These are phyloP conservation scores for Gossypium lobatum DNA, from an alignment of 441 rosid genomes.

Conservation along the genomic window DNA sequence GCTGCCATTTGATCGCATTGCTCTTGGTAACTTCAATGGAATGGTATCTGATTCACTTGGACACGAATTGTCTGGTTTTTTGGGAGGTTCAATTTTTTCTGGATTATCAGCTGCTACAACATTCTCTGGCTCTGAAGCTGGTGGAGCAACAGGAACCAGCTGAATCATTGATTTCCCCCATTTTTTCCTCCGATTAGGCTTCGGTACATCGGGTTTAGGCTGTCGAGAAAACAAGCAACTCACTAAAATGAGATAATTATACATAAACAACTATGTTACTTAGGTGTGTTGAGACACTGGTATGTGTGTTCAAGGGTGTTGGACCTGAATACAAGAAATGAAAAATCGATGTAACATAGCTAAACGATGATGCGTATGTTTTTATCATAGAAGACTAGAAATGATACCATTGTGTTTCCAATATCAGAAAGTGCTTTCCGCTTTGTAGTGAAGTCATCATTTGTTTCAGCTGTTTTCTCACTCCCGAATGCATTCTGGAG, in stretches of 20 bases:
- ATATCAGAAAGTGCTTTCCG: constrained; percentile 84
- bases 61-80: constrained; percentile 24
- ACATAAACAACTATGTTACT: not conserved
- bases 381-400: not conserved
- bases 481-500: constrained; percentile 63
- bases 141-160: constrained; percentile 62
- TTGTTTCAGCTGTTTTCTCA: constrained; percentile 35
- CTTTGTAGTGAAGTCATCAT: constrained; percentile 33
- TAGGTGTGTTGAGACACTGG: no score
- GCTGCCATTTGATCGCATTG: constrained; percentile 58
- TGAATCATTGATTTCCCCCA: constrained; percentile 67
- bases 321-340: not conserved
- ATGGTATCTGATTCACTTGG: constrained; percentile 31
- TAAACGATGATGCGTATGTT: not conserved
- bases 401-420: constrained; percentile 67
- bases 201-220: constrained; percentile 65
- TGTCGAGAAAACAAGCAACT: constrained; percentile 21
- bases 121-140: constrained; percentile 26
- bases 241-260: not conserved
- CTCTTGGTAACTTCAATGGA: constrained; percentile 74
- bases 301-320: no score
- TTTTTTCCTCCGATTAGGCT: constrained; percentile 69
- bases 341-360: not conserved
- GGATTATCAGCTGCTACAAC: constrained; percentile 9
- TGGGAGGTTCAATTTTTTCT: constrained; percentile 22